These are phyloP conservation scores for Malus sylvestris DNA, from an alignment of 306 rosid species.

Conservation along the genomic window DNA sequence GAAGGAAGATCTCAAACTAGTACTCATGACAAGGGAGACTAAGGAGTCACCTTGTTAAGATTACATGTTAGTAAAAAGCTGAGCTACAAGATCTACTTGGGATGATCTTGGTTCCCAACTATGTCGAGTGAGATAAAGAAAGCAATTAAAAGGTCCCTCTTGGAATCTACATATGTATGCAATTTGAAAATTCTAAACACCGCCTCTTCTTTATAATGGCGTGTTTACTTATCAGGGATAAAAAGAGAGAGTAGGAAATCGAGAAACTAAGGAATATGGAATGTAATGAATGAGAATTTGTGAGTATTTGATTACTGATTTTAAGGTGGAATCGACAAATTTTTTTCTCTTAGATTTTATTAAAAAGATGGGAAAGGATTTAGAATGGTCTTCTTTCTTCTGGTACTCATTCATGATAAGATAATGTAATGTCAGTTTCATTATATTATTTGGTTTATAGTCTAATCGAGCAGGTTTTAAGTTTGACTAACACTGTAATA, in stretches of 20 bases:
- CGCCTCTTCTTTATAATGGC: neutral
- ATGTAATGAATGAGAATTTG: neutral
- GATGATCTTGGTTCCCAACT: constrained; percentile 58
- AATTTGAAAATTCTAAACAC: constrained; percentile 9
- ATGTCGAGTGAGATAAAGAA: constrained; percentile 13
- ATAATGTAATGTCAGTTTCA: neutral
- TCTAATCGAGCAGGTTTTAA: neutral
- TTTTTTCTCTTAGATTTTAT: neutral
- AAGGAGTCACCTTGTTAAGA: constrained; percentile 48
- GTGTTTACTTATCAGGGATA: neutral
- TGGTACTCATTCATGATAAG: neutral
- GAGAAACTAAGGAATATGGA: too few species aligned
- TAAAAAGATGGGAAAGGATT: neutral
- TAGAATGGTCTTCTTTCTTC: neutral
- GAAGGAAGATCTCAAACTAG: constrained; percentile 22
- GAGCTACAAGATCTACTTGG: constrained; percentile 45
- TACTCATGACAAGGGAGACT: constrained; percentile 66
- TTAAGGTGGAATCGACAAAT: neutral
- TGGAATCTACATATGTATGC: constrained; percentile 23
- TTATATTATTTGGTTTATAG: too few species aligned
- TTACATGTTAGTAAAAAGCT: constrained; percentile 62
- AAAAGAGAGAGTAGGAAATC: too few species aligned
- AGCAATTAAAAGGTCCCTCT: constrained; percentile 22
- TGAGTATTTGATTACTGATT: too few species aligned
- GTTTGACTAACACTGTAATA: too few species aligned